Conservation (phyloP, 805 yeast genomes). For the Wickerhamomyces tratensis region DNA sequence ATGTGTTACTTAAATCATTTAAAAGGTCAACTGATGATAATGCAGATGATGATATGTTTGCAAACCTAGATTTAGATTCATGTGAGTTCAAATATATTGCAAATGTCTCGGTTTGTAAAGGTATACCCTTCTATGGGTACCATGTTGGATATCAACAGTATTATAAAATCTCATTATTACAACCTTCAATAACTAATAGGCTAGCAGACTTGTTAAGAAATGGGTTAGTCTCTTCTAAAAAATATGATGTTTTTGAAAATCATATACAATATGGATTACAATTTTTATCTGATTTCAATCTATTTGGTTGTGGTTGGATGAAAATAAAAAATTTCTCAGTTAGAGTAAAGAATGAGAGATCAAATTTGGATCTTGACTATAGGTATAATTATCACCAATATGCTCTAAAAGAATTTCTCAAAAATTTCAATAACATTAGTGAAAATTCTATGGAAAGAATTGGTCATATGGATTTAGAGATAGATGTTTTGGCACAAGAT, state of each 20-base stretch:
- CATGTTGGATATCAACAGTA: conserved; percentile 53
- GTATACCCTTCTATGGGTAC: conserved; percentile 79
- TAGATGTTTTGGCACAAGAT: conserved; percentile 56
- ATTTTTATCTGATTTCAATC: conserved; percentile 72
- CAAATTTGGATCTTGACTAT: no score
- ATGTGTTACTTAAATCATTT: conserved; percentile 28
- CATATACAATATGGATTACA: conserved; percentile 75
- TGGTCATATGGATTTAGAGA: conserved; percentile 56
- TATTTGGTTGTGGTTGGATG: conserved; percentile 81
- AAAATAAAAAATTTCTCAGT: conserved; percentile 36
- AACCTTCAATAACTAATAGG: conserved; percentile 49
- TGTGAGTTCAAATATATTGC: conserved; percentile 37
- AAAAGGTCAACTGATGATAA: conserved; percentile 12
- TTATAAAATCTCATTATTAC: conserved; percentile 58
- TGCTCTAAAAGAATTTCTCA: no score
- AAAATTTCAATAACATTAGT: no score
- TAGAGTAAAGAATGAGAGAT: conserved; percentile 22
- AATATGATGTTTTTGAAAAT: conserved; percentile 55
- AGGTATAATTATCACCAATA: neutral
- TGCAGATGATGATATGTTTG: conserved; percentile 1
- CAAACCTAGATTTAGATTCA: neutral
- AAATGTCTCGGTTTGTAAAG: conserved; percentile 56
- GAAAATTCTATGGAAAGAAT: conserved; percentile 32
- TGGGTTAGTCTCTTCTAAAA: conserved; percentile 24
- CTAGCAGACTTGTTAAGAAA: conserved; percentile 39